Base-by-base conservation (phyloP, 2,329 filamentous ascomycete species). In the Cryphonectria radicalis region DNA sequence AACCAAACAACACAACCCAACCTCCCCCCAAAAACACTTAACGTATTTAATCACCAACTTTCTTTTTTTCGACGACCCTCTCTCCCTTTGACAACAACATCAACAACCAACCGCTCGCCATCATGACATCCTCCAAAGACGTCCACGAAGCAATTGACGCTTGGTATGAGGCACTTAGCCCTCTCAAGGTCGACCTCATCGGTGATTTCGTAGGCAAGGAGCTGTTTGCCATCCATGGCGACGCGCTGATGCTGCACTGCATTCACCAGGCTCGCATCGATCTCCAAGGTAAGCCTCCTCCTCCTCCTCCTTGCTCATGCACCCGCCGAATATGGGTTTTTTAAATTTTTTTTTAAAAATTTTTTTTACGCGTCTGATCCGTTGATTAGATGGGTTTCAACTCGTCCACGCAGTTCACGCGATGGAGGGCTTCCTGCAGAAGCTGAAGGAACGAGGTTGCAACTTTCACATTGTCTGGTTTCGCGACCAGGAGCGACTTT, bases 181-280 rank as follows among this genome's bases (percentile, higher is more conserved):
- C 80, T 3, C 77, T 78, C 8, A 76, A 73, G n/a, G 84, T 92
- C 40, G 90, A 93, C 75, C 85, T 94, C 2, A 88, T 94, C 4
- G 91, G 92, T 57, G 92, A 94, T 77, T 94, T 92, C 79, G 91
- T 91, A 4, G 92, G 92, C 32, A 89, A 88, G 72, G 92, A 93
- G 77, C 84, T 91, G 14, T 94, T 94, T 77, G 82, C 91, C 32
- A 86, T 94, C 42, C 91, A 94, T 74, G 92, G 92, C 42, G 91
- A 95, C 76, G 91, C 91, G 0, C 79, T 94, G n/a, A 81, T 94
- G 14, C 81, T 89, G 8, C 81, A 92, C 71, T 91, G 87, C 75
- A 87, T 94, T 64, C 81, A 82, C n/a, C 85, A 91, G 74, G 82
- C 85, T 14, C 83, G 86, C 32, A 86, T 94, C 57, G 90, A 94